Evolutionary conservation across 371 early-diverging fungal genomes (phyloP).

Genomic region (Blastocladiella emersonii): DNA sequence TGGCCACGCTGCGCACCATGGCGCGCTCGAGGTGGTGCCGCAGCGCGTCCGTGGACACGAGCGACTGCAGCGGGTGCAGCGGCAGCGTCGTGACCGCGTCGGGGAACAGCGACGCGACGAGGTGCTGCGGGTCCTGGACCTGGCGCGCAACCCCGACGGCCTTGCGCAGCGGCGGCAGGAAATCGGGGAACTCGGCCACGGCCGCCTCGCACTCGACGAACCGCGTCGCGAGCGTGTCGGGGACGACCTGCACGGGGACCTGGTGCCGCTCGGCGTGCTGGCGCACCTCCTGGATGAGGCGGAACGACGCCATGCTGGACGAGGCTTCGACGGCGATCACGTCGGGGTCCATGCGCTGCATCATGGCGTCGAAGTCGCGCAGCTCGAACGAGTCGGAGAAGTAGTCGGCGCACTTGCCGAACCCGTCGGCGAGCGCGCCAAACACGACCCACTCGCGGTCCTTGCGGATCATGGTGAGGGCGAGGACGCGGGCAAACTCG

Average conservation of each 20-base stretch:
- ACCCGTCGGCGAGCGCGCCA: constrained; percentile 43
- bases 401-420: constrained; percentile 69
- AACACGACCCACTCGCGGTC: neutral
- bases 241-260: constrained; percentile 41
- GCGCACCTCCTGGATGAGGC: constrained; percentile 15
- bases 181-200: constrained; percentile 52
- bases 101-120: constrained; percentile 65
- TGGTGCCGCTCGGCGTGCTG: constrained; percentile 14
- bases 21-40: constrained; percentile 63
- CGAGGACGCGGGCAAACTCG: neutral
- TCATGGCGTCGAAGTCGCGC: constrained; percentile 63
- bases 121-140: constrained; percentile 70
- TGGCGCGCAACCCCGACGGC: constrained; percentile 74
- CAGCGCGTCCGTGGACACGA: constrained; percentile 48
- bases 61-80: constrained; percentile 59
- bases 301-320: constrained; percentile 22
- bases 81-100: constrained; percentile 48
- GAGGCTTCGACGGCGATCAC: constrained; percentile 35
- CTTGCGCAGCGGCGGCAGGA: constrained; percentile 60
- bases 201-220: constrained; percentile 62
- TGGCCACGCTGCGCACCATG: constrained; percentile 71
- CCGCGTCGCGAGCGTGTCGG: constrained; percentile 78
- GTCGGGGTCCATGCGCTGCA: constrained; percentile 52
- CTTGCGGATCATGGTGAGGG: neutral
- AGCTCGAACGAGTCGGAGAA: constrained; percentile 50